phyloP scores from a whole-genome alignment of 176 grass and related monocot species.

The Tuctoria greenei region DNA sequence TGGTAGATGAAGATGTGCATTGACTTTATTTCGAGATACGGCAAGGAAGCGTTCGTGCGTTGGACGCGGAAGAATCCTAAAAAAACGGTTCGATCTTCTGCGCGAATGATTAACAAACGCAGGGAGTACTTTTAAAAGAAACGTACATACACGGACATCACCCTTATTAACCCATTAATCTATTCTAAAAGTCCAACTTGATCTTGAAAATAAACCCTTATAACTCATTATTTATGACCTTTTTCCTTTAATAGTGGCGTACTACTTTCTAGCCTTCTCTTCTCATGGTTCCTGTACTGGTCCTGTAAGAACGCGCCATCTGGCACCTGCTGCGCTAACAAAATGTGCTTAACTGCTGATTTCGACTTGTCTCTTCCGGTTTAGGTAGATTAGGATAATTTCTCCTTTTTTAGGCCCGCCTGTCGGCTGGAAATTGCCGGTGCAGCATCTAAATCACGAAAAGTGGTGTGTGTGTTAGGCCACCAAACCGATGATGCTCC shows the following conservation, averaged over 20 bases:
- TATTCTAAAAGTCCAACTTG: too few species aligned
- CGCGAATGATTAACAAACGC: too few species aligned
- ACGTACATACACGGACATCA: too few species aligned
- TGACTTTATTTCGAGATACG: too few species aligned
- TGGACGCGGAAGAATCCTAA: too few species aligned
- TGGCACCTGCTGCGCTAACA: neutral
- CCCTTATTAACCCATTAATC: too few species aligned
- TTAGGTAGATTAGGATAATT: conserved; percentile 1
- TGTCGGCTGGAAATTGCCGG: neutral
- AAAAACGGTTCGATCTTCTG: too few species aligned
- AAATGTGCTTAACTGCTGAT: too few species aligned
- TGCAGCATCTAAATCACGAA: neutral
- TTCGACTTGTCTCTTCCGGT: neutral
- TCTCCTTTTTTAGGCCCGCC: neutral
- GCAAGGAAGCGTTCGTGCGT: too few species aligned
- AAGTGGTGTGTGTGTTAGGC: neutral
- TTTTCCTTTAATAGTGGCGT: neutral
- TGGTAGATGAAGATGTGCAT: too few species aligned
- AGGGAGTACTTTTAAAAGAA: too few species aligned
- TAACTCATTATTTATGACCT: neutral
- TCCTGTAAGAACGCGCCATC: neutral
- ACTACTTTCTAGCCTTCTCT: neutral
- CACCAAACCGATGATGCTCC: neutral
- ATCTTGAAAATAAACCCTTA: too few species aligned
- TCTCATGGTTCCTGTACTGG: neutral